Percentiles rank a stretch among this genome's conserved stretches.
These are phyloP conservation scores for Neospora caninum DNA, from an alignment of 169 alveolate species.

Conservation along the genomic window DNA sequence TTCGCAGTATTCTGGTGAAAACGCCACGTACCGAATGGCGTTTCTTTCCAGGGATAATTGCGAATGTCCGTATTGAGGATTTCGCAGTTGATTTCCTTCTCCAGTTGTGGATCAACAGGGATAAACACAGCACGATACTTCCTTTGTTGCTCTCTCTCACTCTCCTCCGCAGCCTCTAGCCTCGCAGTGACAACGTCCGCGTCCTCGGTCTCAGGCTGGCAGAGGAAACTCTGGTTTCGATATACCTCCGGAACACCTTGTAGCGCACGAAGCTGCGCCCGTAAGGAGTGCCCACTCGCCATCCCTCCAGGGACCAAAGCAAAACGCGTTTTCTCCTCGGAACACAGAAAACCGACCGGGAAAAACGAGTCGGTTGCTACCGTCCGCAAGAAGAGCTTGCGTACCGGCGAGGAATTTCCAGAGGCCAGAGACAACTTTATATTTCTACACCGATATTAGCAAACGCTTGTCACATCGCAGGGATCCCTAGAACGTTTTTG, in stretches of 20 bases:
- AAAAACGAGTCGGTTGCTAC: background rate
- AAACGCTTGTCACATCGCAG: too few relatives aligned
- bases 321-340: background rate
- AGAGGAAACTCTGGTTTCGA: background rate
- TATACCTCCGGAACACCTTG: background rate
- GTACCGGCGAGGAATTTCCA: too few relatives aligned
- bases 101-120: conserved; percentile 49
- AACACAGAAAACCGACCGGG: background rate
- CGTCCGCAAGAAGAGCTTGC: background rate
- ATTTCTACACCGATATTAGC: too few relatives aligned
- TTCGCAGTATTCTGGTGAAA: too few relatives aligned
- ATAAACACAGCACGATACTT: conserved; percentile 49
- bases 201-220: background rate
- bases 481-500: too few relatives aligned
- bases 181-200: background rate
- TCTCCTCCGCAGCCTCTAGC: conserved; percentile 28
- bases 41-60: conserved; percentile 58
- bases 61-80: conserved; percentile 56
- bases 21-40: conserved; percentile 59
- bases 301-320: background rate
- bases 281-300: background rate
- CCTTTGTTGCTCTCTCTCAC: background rate
- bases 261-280: background rate
- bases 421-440: too few relatives aligned
- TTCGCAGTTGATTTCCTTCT: conserved; percentile 64